Evolutionary conservation across 2,329 filamentous ascomycete genomes (phyloP).

Genomic region (Sporothrix dimorphospora): DNA sequence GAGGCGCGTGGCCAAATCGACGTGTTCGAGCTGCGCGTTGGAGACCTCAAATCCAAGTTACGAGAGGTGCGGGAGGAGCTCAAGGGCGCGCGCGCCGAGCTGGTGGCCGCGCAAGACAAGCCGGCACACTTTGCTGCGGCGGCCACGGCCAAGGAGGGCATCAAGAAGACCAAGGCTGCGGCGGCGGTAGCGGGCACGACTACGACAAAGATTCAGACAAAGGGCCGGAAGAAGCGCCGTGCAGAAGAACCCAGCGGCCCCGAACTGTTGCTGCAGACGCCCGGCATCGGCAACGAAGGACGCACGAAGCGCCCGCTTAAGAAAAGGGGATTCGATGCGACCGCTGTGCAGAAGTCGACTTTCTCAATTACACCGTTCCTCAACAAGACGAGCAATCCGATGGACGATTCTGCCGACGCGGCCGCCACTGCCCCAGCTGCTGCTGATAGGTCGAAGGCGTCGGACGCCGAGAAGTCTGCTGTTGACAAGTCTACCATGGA

Average conservation of each 20-base stretch:
- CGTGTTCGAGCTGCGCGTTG: conserved; percentile 70
- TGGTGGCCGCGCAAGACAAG: conserved; percentile 41
- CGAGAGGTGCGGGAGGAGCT: conserved; percentile 72
- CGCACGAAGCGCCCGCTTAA: conserved; percentile 50
- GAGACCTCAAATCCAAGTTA: conserved; percentile 70
- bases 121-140: conserved; percentile 41
- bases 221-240: conserved; percentile 51
- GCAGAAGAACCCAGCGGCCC: conserved; percentile 50
- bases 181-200: conserved; percentile 41
- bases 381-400: conserved; percentile 64
- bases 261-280: conserved; percentile 54
- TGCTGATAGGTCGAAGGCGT: conserved; percentile 24
- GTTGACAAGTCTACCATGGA: not conserved
- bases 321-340: conserved; percentile 60
- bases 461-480: not conserved
- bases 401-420: conserved; percentile 42
- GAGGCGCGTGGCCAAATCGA: conserved; percentile 66
- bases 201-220: conserved; percentile 29
- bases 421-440: not conserved
- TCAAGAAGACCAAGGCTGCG: conserved; percentile 36
- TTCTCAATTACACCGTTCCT: conserved; percentile 96
- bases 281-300: conserved; percentile 40
- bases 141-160: conserved; percentile 21
- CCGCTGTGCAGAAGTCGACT: conserved; percentile 81
- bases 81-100: conserved; percentile 60